Evolutionary conservation across 345 rosid species (phyloP).

Genomic region (Gossypium herbaceum): DNA sequence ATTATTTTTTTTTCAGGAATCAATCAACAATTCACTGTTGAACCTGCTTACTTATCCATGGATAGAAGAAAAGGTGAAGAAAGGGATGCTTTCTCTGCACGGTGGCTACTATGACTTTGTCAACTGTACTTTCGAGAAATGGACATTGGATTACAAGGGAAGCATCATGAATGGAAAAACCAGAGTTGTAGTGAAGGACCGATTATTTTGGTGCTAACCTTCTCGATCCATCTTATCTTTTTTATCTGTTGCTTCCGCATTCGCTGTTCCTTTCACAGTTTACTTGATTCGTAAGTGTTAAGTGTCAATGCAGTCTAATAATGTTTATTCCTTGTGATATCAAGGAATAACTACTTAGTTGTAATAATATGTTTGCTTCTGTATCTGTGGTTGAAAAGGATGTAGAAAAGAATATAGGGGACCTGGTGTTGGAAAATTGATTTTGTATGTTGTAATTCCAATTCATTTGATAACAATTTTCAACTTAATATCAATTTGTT

Average conservation of each 20-base stretch:
- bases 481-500: neutral
- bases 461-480: too few relatives aligned
- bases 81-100: conserved; percentile 58
- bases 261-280: neutral
- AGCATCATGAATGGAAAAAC: conserved; percentile 37
- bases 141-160: conserved; percentile 72
- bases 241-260: neutral
- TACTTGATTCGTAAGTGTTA: conserved; percentile 12
- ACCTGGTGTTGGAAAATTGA: neutral
- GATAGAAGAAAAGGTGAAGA: conserved; percentile 77
- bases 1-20: conserved; percentile 41
- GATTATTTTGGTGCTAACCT: conserved; percentile 59
- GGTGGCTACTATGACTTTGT: conserved; percentile 90
- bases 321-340: conserved; percentile 19
- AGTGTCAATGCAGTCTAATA: neutral
- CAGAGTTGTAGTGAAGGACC: conserved; percentile 43
- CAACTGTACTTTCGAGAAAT: conserved; percentile 86
- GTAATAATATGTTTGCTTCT: conserved; percentile 1
- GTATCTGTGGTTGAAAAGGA: neutral
- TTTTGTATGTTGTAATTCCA: neutral
- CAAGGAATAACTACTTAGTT: neutral
- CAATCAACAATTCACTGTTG: conserved; percentile 63
- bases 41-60: conserved; percentile 87
- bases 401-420: neutral
- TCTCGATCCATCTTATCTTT: neutral